These are phyloP conservation scores for Poa pratensis DNA, from an alignment of 176 grass and related monocot species.

Conservation along the genomic window DNA sequence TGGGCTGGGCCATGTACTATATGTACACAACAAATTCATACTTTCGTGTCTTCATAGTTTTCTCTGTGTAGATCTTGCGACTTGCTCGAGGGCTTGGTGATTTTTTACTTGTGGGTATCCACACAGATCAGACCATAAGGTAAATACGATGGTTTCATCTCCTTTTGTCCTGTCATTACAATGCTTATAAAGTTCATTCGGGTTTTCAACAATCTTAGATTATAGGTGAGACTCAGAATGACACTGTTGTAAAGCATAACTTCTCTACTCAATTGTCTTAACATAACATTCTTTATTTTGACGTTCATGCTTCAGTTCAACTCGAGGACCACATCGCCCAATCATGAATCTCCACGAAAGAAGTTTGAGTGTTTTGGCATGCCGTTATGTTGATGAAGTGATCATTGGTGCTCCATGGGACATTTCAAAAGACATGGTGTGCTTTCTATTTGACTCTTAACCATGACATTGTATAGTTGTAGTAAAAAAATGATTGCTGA, in stretches of 20 bases:
- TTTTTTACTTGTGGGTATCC: slow-evolving; percentile 94
- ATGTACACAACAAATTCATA: background rate
- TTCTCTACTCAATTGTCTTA: slow-evolving; percentile 16
- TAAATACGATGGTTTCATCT: slow-evolving; percentile 43
- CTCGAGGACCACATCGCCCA: slow-evolving; percentile 81
- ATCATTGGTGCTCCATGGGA: slow-evolving; percentile 98
- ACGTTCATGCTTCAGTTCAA: slow-evolving; percentile 57
- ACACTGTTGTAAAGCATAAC: slow-evolving; percentile 12
- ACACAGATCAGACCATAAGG: slow-evolving; percentile 96
- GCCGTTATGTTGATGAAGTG: slow-evolving; percentile 95
- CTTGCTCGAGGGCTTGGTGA: slow-evolving; percentile 95
- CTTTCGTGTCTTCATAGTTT: slow-evolving; percentile 48
- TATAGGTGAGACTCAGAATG: slow-evolving; percentile 9
- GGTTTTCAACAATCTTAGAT: slow-evolving; percentile 16
- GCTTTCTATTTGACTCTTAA: slow-evolving; percentile 25
- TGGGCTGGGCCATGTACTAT: background rate
- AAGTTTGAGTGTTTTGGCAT: slow-evolving; percentile 98
- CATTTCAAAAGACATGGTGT: slow-evolving; percentile 93
- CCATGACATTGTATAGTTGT: background rate
- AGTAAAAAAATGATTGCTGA: slow-evolving; percentile 8
- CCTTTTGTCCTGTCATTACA: slow-evolving; percentile 14
- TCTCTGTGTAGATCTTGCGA: slow-evolving; percentile 70
- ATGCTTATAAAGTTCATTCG: slow-evolving; percentile 18
- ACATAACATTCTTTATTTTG: background rate
- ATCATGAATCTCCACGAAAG: slow-evolving; percentile 96